Evolutionary conservation across 164 flowering plant species (phyloP).

Genomic region (Stephania japonica): DNA sequence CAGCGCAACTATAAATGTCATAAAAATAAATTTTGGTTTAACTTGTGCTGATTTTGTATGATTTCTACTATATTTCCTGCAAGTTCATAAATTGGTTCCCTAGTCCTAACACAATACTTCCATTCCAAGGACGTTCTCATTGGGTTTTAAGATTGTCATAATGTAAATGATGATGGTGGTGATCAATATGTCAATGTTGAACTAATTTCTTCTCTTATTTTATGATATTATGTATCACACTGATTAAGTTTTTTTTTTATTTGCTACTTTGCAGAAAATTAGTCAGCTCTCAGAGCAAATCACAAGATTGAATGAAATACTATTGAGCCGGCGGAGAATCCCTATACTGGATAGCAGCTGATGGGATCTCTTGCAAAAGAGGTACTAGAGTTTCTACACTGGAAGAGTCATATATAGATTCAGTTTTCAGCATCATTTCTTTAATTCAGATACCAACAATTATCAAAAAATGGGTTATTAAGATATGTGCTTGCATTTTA

Average conservation of each 20-base stretch:
- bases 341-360: constrained; percentile 10
- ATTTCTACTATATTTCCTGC: no score
- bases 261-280: constrained; percentile 41
- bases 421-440: not conserved
- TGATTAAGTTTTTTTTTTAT: not conserved
- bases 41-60: no score
- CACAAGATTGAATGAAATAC: constrained; percentile 38
- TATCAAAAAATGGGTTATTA: no score
- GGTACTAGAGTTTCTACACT: not conserved
- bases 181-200: not conserved
- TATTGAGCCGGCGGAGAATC: constrained; percentile 30
- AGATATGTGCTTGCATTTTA: not conserved
- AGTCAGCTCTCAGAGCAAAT: constrained; percentile 43
- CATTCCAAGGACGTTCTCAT: not conserved
- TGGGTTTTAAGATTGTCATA: not conserved
- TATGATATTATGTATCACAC: not conserved
- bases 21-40: no score
- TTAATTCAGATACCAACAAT: not conserved
- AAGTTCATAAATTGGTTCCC: no score
- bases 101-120: no score
- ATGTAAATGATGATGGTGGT: not conserved
- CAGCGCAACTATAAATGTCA: no score
- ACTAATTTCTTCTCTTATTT: not conserved
- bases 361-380: not conserved
- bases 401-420: not conserved